phyloP scores from a whole-genome alignment of 2,329 filamentous ascomycete genomes.

The Ascochyta lentis region DNA sequence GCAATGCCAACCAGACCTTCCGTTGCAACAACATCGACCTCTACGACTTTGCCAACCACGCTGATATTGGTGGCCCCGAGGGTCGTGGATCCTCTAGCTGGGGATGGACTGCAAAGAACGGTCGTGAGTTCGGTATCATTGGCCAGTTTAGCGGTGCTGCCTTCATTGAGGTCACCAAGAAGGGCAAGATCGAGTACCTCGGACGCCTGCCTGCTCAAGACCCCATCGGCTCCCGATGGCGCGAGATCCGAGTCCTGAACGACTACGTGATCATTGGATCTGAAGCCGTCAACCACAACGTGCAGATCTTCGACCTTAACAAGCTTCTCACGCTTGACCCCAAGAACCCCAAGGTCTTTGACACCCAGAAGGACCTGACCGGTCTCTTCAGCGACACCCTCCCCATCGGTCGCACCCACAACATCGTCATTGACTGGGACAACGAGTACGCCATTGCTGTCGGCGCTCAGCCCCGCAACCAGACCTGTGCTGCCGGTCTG shows the following conservation, averaged over 20 bases:
- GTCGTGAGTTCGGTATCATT: conserved; percentile 62
- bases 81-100: conserved; percentile 55
- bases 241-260: conserved; percentile 58
- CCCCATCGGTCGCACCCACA: conserved; percentile 48
- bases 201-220: conserved; percentile 58
- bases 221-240: conserved; percentile 55
- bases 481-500: conserved; percentile 58
- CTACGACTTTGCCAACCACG: conserved; percentile 63
- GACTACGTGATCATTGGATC: conserved; percentile 53
- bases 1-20: conserved; percentile 35
- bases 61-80: conserved; percentile 57
- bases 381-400: conserved; percentile 34
- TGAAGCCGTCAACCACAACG: conserved; percentile 57
- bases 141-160: conserved; percentile 62
- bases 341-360: conserved; percentile 40
- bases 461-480: conserved; percentile 42
- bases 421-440: conserved; percentile 46
- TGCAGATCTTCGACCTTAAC: conserved; percentile 62
- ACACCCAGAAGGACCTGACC: conserved; percentile 39
- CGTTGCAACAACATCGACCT: conserved; percentile 55
- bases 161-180: conserved; percentile 58
- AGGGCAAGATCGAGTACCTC: conserved; percentile 60
- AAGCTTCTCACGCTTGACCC: conserved; percentile 42
- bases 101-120: conserved; percentile 60
- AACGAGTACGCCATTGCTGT: conserved; percentile 45